Base-by-base conservation (phyloP, 1,284 basidiomycete genomes). In the Stereum hirsutum region DNA sequence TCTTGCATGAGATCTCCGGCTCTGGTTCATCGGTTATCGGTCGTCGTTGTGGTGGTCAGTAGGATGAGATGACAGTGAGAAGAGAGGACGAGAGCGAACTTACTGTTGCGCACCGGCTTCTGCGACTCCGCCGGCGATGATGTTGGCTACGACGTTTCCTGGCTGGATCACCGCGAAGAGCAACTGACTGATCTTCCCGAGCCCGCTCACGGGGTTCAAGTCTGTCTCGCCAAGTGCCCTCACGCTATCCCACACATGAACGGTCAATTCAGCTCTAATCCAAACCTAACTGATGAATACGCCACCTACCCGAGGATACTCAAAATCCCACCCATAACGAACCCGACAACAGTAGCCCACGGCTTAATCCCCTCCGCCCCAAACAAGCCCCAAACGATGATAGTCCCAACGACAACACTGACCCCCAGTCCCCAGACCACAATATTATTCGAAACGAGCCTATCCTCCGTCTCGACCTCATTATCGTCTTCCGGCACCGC, bases 1-100 rank as follows among this genome's bases (percentile, higher is more conserved):
- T 98, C 95, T 67, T 98, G 94, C 93, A 98, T 97, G 15, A 98
- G 77, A 60, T 98, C 94, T 14, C 94, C 95, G 6, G 94, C 92
- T 60, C 89, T 91, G 52, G 49, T 37, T 44, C 27, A n/a, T 19
- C 23, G 12, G 8, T 32, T 4, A 38, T 19, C 20, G 23, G 30
- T 23, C 10, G 14, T n/a, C n/a, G 12, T 35, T 19, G n/a, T n/a
- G n/a, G n/a, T n/a, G n/a, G n/a, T n/a, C n/a, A n/a, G n/a, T n/a
- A n/a, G n/a, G n/a, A n/a, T n/a, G n/a, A n/a, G n/a, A n/a, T n/a
- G n/a, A n/a, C n/a, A n/a, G n/a, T n/a, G n/a, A n/a, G n/a, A n/a
- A n/a, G n/a, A n/a, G n/a, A n/a, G n/a, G n/a, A n/a, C n/a, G n/a
- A n/a, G n/a, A n/a, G n/a, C n/a, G n/a, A 31, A 66, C 81, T 53